A percentile compares a stretch with the other conserved stretches of the same genome.
Conservation (phyloP, 2,329 filamentous ascomycete species). For the Penicillium glabrum region DNA sequence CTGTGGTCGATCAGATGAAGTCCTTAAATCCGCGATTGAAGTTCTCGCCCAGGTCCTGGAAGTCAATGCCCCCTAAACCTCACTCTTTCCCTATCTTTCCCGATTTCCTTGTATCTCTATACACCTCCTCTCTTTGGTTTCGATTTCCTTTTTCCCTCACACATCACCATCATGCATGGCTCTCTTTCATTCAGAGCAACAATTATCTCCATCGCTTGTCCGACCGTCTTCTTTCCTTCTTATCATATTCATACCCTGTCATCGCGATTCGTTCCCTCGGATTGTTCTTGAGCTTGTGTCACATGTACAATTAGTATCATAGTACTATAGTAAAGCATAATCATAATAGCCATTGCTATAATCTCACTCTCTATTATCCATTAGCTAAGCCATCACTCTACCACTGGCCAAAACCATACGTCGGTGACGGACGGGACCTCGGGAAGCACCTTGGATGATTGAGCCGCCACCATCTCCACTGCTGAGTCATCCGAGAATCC, state of each 20-base stretch:
- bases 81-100: constrained; percentile 3
- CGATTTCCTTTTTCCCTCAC: not conserved
- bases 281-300: constrained; percentile 2
- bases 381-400: not conserved
- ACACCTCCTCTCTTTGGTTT: not conserved
- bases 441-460: not conserved
- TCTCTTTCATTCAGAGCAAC: constrained; percentile 2
- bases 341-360: constrained; percentile 17
- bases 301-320: constrained; percentile 17
- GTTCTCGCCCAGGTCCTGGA: constrained; percentile 42
- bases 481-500: constrained; percentile 23
- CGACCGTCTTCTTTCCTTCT: constrained; percentile 3
- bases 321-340: constrained; percentile 19
- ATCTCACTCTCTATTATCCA: not conserved
- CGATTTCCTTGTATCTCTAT: not conserved
- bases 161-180: not conserved
- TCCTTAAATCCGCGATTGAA: constrained; percentile 37
- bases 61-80: constrained; percentile 21
- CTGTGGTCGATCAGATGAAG: constrained; percentile 35
- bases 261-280: constrained; percentile 18
- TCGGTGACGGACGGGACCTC: not conserved
- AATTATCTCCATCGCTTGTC: constrained; percentile 2
- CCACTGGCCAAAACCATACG: not conserved
- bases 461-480: not conserved
- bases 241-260: constrained; percentile 23